A percentile compares a stretch with the other conserved stretches of the same genome.
Evolutionary conservation across 768 basidiomycete species (phyloP).

Genomic region (Mycena olivaceomarginata): DNA sequence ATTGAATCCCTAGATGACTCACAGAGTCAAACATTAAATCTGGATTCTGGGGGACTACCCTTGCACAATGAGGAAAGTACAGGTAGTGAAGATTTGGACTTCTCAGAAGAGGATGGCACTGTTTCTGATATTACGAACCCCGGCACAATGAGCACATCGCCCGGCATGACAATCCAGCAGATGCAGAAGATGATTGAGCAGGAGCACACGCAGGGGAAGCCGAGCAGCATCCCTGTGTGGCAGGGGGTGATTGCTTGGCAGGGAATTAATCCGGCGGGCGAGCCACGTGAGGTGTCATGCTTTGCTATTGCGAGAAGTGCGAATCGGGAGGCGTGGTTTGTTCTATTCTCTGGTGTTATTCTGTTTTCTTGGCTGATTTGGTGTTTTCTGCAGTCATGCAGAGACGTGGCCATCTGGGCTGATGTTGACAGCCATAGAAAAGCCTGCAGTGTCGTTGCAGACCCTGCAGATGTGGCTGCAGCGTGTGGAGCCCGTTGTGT

Average conservation of each 20-base stretch:
- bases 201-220: constrained; percentile 48
- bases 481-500: constrained; percentile 61
- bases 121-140: no score
- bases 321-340: constrained; percentile 56
- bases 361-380: neutral
- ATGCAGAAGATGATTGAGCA: constrained; percentile 72
- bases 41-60: no score
- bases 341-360: neutral
- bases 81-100: no score
- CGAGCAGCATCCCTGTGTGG: constrained; percentile 45
- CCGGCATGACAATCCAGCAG: constrained; percentile 52
- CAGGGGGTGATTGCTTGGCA: constrained; percentile 40
- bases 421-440: constrained; percentile 61
- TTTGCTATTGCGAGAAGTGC: constrained; percentile 31
- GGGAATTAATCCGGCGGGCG: constrained; percentile 29
- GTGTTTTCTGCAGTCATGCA: constrained; percentile 59
- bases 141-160: constrained; percentile 38
- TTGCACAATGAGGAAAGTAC: no score
- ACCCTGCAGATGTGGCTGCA: constrained; percentile 71
- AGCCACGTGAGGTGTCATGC: constrained; percentile 14
- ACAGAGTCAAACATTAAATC: no score
- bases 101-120: no score
- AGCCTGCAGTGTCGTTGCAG: constrained; percentile 59
- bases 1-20: no score
- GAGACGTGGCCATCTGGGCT: constrained; percentile 73